Percentiles rank a stretch among this genome's conserved stretches.
Conservation (phyloP, 75 land plant species). For the Ceratopteris richardii region DNA sequence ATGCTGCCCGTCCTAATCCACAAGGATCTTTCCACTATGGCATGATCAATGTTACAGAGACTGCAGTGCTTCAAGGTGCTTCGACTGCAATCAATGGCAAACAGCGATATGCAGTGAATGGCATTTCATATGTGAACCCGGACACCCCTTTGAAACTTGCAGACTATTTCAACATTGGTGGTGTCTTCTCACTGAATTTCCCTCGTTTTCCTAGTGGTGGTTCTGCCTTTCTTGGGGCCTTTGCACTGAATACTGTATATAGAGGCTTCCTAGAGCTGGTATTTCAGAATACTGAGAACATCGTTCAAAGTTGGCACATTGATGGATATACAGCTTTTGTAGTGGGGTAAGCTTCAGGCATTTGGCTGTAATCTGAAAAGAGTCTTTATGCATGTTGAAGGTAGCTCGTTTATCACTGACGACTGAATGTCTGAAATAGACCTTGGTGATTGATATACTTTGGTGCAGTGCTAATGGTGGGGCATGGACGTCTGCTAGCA, state of each 20-base stretch:
- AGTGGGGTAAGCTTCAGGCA: slow-evolving; percentile 88
- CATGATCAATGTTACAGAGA: too few relatives aligned
- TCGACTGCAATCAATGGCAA: slow-evolving; percentile 44
- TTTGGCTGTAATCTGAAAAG: too few relatives aligned
- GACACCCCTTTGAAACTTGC: too few relatives aligned
- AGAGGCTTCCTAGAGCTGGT: slow-evolving; percentile 66
- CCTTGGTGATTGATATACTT: too few relatives aligned
- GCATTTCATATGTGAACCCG: too few relatives aligned
- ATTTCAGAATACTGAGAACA: slow-evolving; percentile 73
- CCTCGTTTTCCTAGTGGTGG: slow-evolving; percentile 43
- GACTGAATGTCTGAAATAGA: too few relatives aligned
- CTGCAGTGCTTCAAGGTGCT: slow-evolving; percentile 17
- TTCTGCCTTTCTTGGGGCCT: slow-evolving; percentile 38
- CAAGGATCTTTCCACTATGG: too few relatives aligned
- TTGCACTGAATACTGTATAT: slow-evolving; percentile 54
- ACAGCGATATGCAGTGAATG: too few relatives aligned
- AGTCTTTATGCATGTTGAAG: too few relatives aligned
- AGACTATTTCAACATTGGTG: too few relatives aligned
- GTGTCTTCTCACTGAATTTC: slow-evolving; percentile 45
- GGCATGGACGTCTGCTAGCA: slow-evolving; percentile 50
- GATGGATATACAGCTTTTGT: slow-evolving; percentile 75
- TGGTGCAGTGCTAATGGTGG: slow-evolving; percentile 91
- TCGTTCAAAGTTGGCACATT: slow-evolving; percentile 68
- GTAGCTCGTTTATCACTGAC: too few relatives aligned
- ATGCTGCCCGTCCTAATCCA: too few relatives aligned